A percentile compares a stretch with the other conserved stretches of the same genome.
Evolutionary conservation across 768 basidiomycete species (phyloP).

Genomic region (Trametes cinnabarina): DNA sequence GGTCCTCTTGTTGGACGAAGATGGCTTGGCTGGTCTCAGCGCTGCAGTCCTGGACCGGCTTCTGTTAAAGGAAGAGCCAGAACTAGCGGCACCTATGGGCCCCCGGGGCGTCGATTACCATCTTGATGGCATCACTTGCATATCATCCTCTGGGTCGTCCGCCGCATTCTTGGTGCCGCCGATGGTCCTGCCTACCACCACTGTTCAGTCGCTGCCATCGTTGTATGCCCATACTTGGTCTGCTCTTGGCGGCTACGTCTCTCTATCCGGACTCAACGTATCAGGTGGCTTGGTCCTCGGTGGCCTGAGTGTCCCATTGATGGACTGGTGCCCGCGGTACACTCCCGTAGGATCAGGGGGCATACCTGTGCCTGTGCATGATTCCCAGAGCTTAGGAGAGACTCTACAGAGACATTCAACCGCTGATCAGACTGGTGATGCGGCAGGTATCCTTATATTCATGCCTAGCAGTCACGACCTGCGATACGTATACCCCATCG

Average conservation of each 20-base stretch:
- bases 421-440: too few relatives aligned
- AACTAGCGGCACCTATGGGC: conserved; percentile 38
- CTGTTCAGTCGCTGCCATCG: conserved; percentile 22
- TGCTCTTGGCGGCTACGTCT: conserved; percentile 28
- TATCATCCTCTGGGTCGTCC: conserved; percentile 31
- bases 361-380: neutral
- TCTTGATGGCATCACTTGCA: conserved; percentile 6
- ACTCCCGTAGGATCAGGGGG: neutral
- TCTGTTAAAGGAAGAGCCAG: conserved; percentile 37
- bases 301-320: neutral
- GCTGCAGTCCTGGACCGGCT: conserved; percentile 37
- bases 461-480: conserved; percentile 38
- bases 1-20: conserved; percentile 51
- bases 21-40: conserved; percentile 39
- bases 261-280: conserved; percentile 27
- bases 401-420: too few relatives aligned
- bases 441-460: conserved; percentile 31
- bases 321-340: neutral
- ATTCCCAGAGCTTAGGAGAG: too few relatives aligned
- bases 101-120: conserved; percentile 35
- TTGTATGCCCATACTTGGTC: conserved; percentile 28
- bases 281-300: conserved; percentile 40
- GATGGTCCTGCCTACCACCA: conserved; percentile 45
- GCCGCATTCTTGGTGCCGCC: conserved; percentile 61
- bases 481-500: conserved; percentile 30